Conservation (phyloP, 192 early-diverging fungal species). For the Umbelopsis sp. region DNA sequence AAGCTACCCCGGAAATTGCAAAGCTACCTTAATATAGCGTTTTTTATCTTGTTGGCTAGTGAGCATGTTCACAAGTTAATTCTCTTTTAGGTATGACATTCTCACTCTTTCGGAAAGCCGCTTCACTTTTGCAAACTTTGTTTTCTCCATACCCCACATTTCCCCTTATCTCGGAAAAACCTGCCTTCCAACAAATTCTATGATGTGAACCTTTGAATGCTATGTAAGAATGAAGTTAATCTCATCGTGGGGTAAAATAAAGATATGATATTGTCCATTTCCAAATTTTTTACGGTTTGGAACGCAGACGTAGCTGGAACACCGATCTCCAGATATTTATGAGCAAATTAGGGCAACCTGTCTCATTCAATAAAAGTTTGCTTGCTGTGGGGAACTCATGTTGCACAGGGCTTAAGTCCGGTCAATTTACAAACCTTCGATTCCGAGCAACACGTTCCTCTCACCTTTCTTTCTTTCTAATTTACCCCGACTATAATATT, state of each 20-base stretch:
- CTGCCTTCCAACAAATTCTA: neutral
- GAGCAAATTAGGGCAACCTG: neutral
- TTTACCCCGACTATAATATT: slow-evolving; percentile 18
- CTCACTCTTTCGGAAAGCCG: neutral
- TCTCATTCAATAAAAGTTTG: neutral
- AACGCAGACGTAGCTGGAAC: too few relatives aligned
- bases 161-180: neutral
- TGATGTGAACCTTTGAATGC: neutral
- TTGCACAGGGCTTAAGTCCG: slow-evolving; percentile 1
- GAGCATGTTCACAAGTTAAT: neutral
- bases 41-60: neutral
- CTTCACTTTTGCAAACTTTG: neutral
- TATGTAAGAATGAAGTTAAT: neutral
- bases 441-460: neutral
- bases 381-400: neutral
- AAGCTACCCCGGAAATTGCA: neutral
- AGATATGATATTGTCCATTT: too few relatives aligned
- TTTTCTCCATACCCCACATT: neutral
- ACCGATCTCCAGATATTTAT: too few relatives aligned
- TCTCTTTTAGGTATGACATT: neutral
- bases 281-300: too few relatives aligned
- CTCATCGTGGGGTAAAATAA: too few relatives aligned
- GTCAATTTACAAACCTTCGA: neutral
- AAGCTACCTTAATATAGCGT: neutral
- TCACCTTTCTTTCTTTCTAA: neutral